A percentile compares a stretch with the other conserved stretches of the same genome.
phyloP scores from a whole-genome alignment of 2,329 filamentous ascomycete species.

The Tolypocladium endophyticum region DNA sequence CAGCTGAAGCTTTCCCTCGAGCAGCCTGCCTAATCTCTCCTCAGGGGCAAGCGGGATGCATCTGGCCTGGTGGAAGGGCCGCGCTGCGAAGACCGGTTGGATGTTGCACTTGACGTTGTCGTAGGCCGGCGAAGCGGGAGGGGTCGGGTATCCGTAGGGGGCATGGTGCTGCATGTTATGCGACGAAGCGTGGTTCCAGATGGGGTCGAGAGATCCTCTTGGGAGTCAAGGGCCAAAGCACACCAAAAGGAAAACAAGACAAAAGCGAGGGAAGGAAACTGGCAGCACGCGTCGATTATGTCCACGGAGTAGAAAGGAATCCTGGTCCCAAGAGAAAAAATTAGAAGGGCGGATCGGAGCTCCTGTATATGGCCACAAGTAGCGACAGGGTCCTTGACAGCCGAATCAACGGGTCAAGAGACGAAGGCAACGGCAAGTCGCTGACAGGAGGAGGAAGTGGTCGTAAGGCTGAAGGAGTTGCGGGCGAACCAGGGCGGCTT shows the following conservation, averaged over 20 bases:
- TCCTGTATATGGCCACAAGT: slow-evolving; percentile 4
- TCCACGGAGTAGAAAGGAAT: neutral
- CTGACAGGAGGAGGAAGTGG: slow-evolving; percentile 1
- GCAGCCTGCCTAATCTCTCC: slow-evolving; percentile 73
- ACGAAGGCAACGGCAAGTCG: neutral
- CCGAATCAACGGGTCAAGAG: slow-evolving; percentile 42
- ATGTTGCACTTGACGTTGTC: slow-evolving; percentile 35
- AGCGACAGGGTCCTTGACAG: slow-evolving; percentile 22
- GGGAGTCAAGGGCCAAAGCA: slow-evolving; percentile 7
- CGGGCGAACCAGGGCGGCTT: slow-evolving; percentile 1
- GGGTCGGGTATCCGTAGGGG: slow-evolving; percentile 45
- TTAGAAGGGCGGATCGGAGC: neutral
- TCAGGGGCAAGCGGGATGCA: slow-evolving; percentile 58
- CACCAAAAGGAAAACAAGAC: neutral
- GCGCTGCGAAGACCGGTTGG: slow-evolving; percentile 22
- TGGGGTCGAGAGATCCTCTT: slow-evolving; percentile 10
- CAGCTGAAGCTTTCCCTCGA: slow-evolving; percentile 75
- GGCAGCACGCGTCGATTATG: neutral
- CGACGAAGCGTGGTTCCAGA: slow-evolving; percentile 13
- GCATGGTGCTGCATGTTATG: slow-evolving; percentile 50
- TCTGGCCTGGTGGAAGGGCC: slow-evolving; percentile 29
- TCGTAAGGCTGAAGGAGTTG: slow-evolving; percentile 3
- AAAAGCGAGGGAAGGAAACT: slow-evolving; percentile 6
- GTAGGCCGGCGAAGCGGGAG: slow-evolving; percentile 46
- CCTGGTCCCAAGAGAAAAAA: neutral